A percentile compares a stretch with the other conserved stretches of the same genome.
These are phyloP conservation scores for Vanrija sp. DNA, from an alignment of 1,284 basidiomycete genomes.

Conservation along the genomic window DNA sequence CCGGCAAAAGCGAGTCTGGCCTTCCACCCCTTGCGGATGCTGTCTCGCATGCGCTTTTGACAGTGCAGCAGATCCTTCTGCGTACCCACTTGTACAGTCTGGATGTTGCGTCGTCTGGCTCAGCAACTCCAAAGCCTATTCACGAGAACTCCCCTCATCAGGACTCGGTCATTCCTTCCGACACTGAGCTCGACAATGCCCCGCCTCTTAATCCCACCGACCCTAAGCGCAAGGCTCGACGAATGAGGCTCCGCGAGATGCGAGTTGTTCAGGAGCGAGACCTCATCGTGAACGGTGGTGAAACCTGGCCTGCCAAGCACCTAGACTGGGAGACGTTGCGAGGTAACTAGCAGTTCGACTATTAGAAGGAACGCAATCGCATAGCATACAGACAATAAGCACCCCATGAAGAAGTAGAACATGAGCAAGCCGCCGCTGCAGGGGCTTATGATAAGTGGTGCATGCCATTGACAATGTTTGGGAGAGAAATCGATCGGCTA, in stretches of 20 bases:
- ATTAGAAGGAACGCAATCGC: no score
- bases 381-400: neutral
- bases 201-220: constrained; percentile 48
- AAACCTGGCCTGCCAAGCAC: constrained; percentile 35
- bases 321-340: constrained; percentile 28
- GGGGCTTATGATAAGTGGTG: neutral
- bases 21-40: constrained; percentile 56
- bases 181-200: constrained; percentile 65
- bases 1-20: constrained; percentile 6
- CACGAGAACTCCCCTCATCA: constrained; percentile 9
- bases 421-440: neutral
- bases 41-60: constrained; percentile 66
- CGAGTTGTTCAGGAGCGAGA: constrained; percentile 69
- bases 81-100: constrained; percentile 60
- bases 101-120: constrained; percentile 12
- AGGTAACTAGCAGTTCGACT: no score
- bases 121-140: constrained; percentile 30
- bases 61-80: constrained; percentile 77
- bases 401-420: neutral
- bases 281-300: constrained; percentile 27
- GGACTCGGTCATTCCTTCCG: constrained; percentile 50
- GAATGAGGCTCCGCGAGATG: constrained; percentile 79
- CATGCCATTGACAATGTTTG: neutral
- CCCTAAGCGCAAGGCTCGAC: constrained; percentile 60
- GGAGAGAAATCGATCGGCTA: neutral